A percentile compares a stretch with the other conserved stretches of the same genome.
These are phyloP conservation scores for Clonostachys solani DNA, from an alignment of 2,329 filamentous ascomycete species.

Conservation along the genomic window DNA sequence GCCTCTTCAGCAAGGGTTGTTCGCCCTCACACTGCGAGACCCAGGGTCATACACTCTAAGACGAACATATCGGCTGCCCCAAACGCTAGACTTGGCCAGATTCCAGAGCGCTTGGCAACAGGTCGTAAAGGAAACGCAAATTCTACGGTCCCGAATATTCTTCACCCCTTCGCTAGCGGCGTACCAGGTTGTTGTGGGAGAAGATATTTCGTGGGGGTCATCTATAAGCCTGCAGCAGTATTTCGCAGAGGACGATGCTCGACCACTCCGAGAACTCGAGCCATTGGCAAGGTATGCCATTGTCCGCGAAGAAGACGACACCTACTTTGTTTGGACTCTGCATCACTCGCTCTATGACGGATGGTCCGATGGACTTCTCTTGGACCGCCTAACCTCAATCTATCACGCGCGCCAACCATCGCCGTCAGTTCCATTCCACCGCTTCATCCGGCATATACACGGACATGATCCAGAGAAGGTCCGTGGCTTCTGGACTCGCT, in stretches of 20 bases:
- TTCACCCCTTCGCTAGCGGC: conserved; percentile 6
- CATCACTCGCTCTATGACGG: conserved; percentile 16
- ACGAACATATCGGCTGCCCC: background rate
- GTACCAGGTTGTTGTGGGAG: conserved; percentile 6
- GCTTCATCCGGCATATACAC: conserved; percentile 29
- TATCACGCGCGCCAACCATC: conserved; percentile 2
- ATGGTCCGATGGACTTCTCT: conserved; percentile 10
- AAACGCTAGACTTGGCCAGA: background rate
- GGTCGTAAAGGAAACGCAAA: conserved; percentile 5
- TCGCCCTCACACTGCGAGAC: conserved; percentile 10
- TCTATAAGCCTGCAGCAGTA: background rate
- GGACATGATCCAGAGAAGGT: background rate
- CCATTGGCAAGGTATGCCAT: background rate
- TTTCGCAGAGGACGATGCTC: background rate
- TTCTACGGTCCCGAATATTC: conserved; percentile 11
- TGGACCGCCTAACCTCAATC: conserved; percentile 7
- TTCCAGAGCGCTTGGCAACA: conserved; percentile 10
- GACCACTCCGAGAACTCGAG: background rate
- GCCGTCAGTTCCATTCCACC: conserved; percentile 24
- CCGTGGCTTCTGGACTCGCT: conserved; percentile 28
- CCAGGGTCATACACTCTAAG: conserved; percentile 1
- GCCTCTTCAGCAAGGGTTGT: conserved; percentile 12
- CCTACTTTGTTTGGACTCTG: conserved; percentile 3
- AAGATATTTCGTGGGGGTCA: conserved; percentile 1
- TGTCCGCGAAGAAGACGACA: background rate